Conservation (phyloP, 2,329 filamentous ascomycete genomes). For the Blumeriella jaapii region DNA sequence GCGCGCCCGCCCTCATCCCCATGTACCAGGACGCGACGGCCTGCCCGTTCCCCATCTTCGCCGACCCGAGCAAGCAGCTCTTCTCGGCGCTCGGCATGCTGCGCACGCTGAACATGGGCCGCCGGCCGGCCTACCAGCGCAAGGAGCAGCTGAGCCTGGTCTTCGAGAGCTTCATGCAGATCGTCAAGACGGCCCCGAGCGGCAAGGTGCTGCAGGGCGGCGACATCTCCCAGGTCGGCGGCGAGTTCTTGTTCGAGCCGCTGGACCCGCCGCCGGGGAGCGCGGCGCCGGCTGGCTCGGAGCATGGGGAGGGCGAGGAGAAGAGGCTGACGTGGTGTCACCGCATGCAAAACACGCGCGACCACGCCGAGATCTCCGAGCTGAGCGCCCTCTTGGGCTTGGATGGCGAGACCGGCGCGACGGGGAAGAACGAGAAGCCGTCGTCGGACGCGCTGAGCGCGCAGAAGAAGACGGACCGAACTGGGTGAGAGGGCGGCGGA, state of each 20-base stretch:
- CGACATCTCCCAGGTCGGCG: constrained; percentile 40
- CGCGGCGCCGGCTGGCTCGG: constrained; percentile 8
- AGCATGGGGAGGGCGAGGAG: constrained; percentile 30
- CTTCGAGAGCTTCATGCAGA: constrained; percentile 32
- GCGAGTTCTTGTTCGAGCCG: constrained; percentile 28
- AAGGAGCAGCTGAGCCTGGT: constrained; percentile 30
- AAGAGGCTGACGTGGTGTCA: constrained; percentile 69
- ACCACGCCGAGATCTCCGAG: constrained; percentile 62
- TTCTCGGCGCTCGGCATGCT: constrained; percentile 44
- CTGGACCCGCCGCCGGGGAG: no score
- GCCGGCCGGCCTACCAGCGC: constrained; percentile 38
- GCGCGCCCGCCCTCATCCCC: constrained; percentile 40
- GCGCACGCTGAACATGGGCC: constrained; percentile 35
- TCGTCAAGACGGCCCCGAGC: constrained; percentile 29
- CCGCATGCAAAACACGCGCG: constrained; percentile 67
- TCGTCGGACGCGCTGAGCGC: constrained; percentile 39
- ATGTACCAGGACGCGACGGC: constrained; percentile 37
- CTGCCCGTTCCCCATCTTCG: constrained; percentile 44
- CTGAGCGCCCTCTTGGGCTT: constrained; percentile 52
- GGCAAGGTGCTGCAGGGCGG: constrained; percentile 38
- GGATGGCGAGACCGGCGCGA: constrained; percentile 31
- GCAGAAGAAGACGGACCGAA: no score
- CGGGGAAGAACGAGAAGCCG: constrained; percentile 32
- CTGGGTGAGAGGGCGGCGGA: no score
- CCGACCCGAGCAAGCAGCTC: constrained; percentile 41